Evolutionary conservation across 2,329 filamentous ascomycete genomes (phyloP).

Genomic region (Venturia aucupariae): DNA sequence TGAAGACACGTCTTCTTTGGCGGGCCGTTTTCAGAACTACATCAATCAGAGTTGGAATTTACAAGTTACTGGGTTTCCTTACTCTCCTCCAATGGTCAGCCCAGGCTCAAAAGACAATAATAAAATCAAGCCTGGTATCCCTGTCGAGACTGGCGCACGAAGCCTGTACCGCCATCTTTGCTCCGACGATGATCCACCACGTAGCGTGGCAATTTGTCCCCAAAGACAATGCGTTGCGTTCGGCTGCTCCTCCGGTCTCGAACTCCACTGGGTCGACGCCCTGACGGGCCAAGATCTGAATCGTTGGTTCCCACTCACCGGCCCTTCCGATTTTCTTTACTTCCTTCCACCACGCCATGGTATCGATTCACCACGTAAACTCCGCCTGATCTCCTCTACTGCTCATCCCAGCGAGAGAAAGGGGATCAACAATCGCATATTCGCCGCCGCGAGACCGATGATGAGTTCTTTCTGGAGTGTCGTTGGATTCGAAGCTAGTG

Average conservation of each 20-base stretch:
- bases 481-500: not conserved
- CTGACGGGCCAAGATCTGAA: slow-evolving; percentile 41
- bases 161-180: slow-evolving; percentile 46
- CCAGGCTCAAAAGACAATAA: not conserved
- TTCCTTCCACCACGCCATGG: slow-evolving; percentile 49
- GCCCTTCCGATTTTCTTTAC: slow-evolving; percentile 47
- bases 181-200: slow-evolving; percentile 51
- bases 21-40: slow-evolving; percentile 17
- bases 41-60: slow-evolving; percentile 7
- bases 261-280: slow-evolving; percentile 51
- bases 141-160: slow-evolving; percentile 25
- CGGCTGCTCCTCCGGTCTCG: slow-evolving; percentile 53
- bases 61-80: slow-evolving; percentile 1
- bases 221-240: slow-evolving; percentile 56
- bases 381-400: slow-evolving; percentile 54
- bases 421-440: slow-evolving; percentile 22
- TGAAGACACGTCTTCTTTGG: slow-evolving; percentile 10
- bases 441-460: slow-evolving; percentile 12
- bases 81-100: not conserved
- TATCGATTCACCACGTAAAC: slow-evolving; percentile 45
- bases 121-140: slow-evolving; percentile 17
- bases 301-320: slow-evolving; percentile 47
- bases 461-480: slow-evolving; percentile 8
- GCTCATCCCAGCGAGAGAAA: slow-evolving; percentile 33
- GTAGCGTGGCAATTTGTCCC: slow-evolving; percentile 58